Evolutionary conservation across 441 rosid species (phyloP), one percentile per base, ranked within the genome.

Genomic region (Oxalis stricta): DNA sequence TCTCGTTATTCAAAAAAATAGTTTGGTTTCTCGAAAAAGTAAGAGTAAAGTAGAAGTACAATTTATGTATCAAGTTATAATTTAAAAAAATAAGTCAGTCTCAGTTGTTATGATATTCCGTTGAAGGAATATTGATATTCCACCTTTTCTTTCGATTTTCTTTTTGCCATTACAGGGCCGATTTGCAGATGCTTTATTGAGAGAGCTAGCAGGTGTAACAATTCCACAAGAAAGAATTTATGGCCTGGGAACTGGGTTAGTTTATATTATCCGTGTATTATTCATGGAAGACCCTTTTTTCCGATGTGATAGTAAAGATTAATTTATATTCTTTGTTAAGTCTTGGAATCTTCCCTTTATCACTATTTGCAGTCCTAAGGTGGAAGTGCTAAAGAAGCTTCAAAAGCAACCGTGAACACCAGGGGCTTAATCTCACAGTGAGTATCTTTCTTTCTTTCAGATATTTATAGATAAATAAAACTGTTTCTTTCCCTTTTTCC

Each of bases 241-340:
- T 59, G 92, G 83, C 46, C 50, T 89, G 63, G 96, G 92, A 66
- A 49, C 92, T 33, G 94, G 94, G 94, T 85, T 48, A 69, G 92
- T 74, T 46, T 48, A 22, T 23, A 0, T 39, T 24, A 52, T n/a
- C 16, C 50, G 5, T 29, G 23, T 28, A 1, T 36, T 12, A n/a
- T 33, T 33, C 24, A 46, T 15, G 18, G 22, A 31, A 55, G 13
- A 11, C 46, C 10, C 18, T 26, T 15, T 12, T 32, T 10, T 16
- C 24, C 41, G 33, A 11, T 48, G 24, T 41, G 12, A 16, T 4
- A 13, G 32, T 19, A 10, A n/a, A 22, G 15, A 14, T n/a, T n/a
- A n/a, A 13, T 12, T n/a, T 62, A 40, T 18, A 10, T 22, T 29
- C 5, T 21, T 5, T 28, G 12, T 38, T 15, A 9, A 18, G 43